Evolutionary conservation across 257 asterid genomes (phyloP), one percentile per base, ranked within the genome.

Genomic region (Orobanche coerulescens): DNA sequence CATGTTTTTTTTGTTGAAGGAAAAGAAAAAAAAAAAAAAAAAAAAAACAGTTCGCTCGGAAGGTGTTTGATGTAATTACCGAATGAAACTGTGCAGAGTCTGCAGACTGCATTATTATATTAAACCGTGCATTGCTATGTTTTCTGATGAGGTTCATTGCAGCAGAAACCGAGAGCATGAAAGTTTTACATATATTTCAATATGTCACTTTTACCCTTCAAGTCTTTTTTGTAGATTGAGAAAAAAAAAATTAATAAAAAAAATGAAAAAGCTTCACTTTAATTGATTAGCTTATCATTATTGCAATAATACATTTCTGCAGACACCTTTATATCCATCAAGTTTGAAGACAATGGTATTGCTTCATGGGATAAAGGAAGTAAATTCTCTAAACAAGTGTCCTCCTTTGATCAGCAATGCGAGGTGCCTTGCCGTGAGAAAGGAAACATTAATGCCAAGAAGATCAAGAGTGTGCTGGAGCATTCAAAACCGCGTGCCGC

Each of bases 311-410:
- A 11, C 9, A n/a, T 42, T 34, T n/a, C n/a, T 77, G 73, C 78
- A 91, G 97, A 83, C 19, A 85, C 97, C n/a, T 91, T 83, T 61
- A 91, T 88, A 85, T 85, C 97, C 57, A 85, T 91, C 58, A 88
- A 88, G 74, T 87, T 91, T 71, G 97, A 77, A 72, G 93, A 76
- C 16, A 83, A 85, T 70, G 95, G 84, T 5, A 81, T 66, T 53
- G 81, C 81, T 37, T 75, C 75, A 48, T 82, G 88, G 88, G 85
- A 79, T 67, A 76, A 73, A 56, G 77, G 64, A 19, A 64, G 64
- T 16, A 52, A 72, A 64, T 40, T 58, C 64, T 24, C 73, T 23
- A 61, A n/a, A n/a, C n/a, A 66, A 61, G 33, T 48, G 36, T 47
- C 77, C 58, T 47, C 77, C 58, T 31, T 20, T 19, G 58, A 65